Evolutionary conservation across 2,329 filamentous ascomycete genomes (phyloP).

Genomic region (Phialophora macrospora): DNA sequence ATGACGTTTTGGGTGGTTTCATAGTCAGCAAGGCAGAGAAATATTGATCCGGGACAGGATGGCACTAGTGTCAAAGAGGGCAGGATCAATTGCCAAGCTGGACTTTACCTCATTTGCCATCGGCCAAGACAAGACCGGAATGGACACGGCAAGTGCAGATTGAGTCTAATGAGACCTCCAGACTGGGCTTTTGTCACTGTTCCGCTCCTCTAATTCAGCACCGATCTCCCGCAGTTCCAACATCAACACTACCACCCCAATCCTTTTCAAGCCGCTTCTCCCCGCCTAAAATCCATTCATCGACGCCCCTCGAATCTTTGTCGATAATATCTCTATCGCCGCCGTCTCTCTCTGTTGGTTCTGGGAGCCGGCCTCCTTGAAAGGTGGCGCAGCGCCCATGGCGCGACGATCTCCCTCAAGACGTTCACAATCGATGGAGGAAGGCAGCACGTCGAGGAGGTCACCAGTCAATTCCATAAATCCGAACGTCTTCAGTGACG

Average conservation of each 20-base stretch:
- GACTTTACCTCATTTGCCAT: slow-evolving; percentile 1
- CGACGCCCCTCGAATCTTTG: neutral
- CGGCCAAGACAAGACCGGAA: slow-evolving; percentile 14
- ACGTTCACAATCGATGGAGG: slow-evolving; percentile 24
- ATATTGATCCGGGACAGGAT: slow-evolving; percentile 10
- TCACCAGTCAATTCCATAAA: slow-evolving; percentile 40
- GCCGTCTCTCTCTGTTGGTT: slow-evolving; percentile 6
- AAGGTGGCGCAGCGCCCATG: slow-evolving; percentile 37
- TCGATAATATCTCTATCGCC: neutral
- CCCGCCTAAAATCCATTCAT: slow-evolving; percentile 5
- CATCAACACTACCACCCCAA: slow-evolving; percentile 22
- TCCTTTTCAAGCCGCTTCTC: slow-evolving; percentile 3
- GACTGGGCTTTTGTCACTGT: slow-evolving; percentile 3
- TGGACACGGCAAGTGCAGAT: slow-evolving; percentile 17
- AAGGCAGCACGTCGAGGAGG: slow-evolving; percentile 25
- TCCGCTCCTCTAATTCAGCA: slow-evolving; percentile 13
- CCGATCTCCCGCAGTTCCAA: slow-evolving; percentile 20
- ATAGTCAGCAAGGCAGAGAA: slow-evolving; percentile 5
- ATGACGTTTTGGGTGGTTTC: slow-evolving; percentile 2
- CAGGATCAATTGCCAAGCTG: slow-evolving; percentile 14
- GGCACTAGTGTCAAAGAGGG: slow-evolving; percentile 7
- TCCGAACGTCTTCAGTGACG: slow-evolving; percentile 56
- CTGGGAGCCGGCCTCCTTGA: slow-evolving; percentile 23
- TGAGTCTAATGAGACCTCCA: slow-evolving; percentile 28
- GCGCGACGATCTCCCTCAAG: slow-evolving; percentile 34